Base-by-base conservation (phyloP, 768 basidiomycete genomes). In the Myochromella boudieri region DNA sequence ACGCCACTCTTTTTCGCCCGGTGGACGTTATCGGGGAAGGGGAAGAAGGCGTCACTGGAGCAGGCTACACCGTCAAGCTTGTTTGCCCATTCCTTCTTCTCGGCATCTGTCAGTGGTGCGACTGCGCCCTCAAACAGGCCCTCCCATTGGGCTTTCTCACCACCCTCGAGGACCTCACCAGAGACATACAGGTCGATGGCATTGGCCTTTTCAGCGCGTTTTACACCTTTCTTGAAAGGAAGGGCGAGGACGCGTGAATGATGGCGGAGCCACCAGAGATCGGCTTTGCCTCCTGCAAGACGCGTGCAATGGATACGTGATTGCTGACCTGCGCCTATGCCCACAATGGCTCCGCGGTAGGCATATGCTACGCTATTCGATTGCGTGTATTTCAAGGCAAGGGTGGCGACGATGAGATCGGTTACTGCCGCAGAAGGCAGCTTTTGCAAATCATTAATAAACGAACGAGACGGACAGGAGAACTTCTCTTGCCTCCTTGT, bases 291-390 rank as follows among this genome's bases (percentile, higher is more conserved):
- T 3, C 97, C 97, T 2, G 97, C 97, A 36, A 99, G 85, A 24
- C 97, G 90, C 12, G 97, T 99, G 72, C 97, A 99, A 74, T 99
- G 97, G 62, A 99, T 99, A 31, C 97, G 90, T 4, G 95, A 98
- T 65, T 98, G 97, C 62, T 98, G 97, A 10, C 95, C 97, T 0
- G 97, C 97, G 26, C 97, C 97, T 37, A 97, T 86, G 37, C 95
- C 97, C 57, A 99, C 80, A 64, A 95, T 87, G 11, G 94, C 84
- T 10, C 97, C 97, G 59, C 83, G 86, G 59, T 83, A 85, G 1
- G 95, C 92, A 62, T 97, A 99, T 24, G 95, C 87, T 42, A 99
- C 97, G 52, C 91, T 95, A 78, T 99, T 98, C 40, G 97, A 99
- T 66, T 98, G 97, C 1, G 97, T 99, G 77, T 98, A 99, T 67